Evolutionary conservation across 2,329 filamentous ascomycete genomes (phyloP), one percentile per base, ranked within the genome.

Genomic region (Xylaria sp.): DNA sequence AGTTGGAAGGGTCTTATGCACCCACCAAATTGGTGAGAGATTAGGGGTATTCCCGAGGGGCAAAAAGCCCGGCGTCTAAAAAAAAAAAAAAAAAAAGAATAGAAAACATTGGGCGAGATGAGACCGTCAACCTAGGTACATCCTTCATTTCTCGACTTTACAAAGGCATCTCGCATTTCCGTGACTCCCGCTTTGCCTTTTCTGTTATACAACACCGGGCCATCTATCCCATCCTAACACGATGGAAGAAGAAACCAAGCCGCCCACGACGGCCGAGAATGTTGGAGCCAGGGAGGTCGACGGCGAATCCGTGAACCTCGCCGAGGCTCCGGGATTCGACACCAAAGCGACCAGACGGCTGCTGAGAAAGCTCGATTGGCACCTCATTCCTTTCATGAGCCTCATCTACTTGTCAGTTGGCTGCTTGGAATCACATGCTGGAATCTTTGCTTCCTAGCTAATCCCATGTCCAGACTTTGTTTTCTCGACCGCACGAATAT

Each of bases 311-410:
- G 13, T 39, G 16, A 21, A 34, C 9, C 34, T 48, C n/a, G 20
- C 43, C 4, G 57, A 62, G 37, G 5, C 24, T 13, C 55, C 46
- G 17, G 59, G 64, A 39, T 73, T 67, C n/a, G 70, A 73, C 54
- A 46, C 44, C 34, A 63, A 63, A 21, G 71, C 71, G 16, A 83
- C 76, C n/a, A 81, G 76, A 59, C 74, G 71, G 50, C 75, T 85
- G 0, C 63, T 85, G 37, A 72, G 78, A 62, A 81, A 80, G 69
- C 72, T 82, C 59, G 78, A 85, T 66, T 70, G 76, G 72, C 72
- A 77, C 63, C 75, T 87, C 19, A 78, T 86, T 41, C 84, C 84
- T 1, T 81, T 85, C 67, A 77, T 86, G 57, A 78, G 82, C 3
- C 65, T 86, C 0, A 76, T 87, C 17, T 86, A 86, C 58, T 70